Percentiles rank a stretch among this genome's conserved stretches.
Evolutionary conservation across 495 filamentous ascomycete species (phyloP).

Genomic region (Podospora conica): DNA sequence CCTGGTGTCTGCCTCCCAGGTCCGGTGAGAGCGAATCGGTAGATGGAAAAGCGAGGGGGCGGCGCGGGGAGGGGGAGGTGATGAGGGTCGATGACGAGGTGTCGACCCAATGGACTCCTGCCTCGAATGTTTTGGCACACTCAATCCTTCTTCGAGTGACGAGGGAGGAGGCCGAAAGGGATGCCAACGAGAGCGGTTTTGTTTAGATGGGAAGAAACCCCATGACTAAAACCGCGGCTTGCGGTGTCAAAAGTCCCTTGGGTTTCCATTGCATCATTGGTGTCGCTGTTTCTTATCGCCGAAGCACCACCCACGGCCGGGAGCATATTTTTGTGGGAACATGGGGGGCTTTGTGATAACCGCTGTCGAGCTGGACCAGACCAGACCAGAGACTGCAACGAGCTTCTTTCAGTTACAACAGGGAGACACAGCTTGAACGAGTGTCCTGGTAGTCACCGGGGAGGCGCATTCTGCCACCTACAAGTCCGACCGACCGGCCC

Average conservation of each 20-base stretch:
- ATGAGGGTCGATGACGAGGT: neutral
- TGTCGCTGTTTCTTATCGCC: neutral
- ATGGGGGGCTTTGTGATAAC: neutral
- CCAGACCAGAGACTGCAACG: neutral
- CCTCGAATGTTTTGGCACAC: neutral
- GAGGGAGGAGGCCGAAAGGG: neutral
- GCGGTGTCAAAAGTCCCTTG: neutral
- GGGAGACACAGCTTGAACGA: neutral
- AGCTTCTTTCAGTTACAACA: neutral
- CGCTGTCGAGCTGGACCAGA: neutral
- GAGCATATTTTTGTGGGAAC: neutral
- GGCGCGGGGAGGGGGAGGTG: neutral
- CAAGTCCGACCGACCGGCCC: neutral
- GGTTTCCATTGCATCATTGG: neutral
- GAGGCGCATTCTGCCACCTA: too few species aligned
- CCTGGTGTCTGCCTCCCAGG: too few species aligned
- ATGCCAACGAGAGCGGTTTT: neutral
- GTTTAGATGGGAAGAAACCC: neutral
- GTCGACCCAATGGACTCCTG: neutral
- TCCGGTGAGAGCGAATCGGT: neutral
- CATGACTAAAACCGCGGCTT: slow-evolving; percentile 1
- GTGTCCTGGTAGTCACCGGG: neutral
- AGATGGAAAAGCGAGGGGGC: neutral
- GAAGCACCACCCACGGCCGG: neutral
- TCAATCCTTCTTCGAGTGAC: neutral